Evolutionary conservation across 495 filamentous ascomycete species (phyloP), one percentile per base, ranked within the genome.

Genomic region (Lophium mytilinum): DNA sequence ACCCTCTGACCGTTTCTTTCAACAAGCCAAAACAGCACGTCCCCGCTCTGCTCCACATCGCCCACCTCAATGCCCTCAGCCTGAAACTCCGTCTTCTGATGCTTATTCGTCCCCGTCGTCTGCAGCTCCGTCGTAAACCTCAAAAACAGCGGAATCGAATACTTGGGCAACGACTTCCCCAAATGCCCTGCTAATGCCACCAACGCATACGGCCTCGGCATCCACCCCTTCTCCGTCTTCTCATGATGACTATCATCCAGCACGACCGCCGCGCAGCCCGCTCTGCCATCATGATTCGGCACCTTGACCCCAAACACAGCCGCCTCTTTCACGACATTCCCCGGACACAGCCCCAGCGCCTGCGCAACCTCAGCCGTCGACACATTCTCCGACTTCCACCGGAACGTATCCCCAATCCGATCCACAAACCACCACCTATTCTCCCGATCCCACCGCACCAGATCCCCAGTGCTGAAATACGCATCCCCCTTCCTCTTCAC

Each of bases 231-330:
- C 56, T 12, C 33, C 45, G 37, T 66, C 15, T 50, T 55, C 9
- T 15, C 41, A 9, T 19, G 8, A n/a, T 45, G 15, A 8, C 33
- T 7, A 9, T 33, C 51, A 14, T 57, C 57, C 21, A 81, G 60
- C 8, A 76, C 67, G 3, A 81, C 52, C 1, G 84, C 84, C 5
- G 82, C 90, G 64, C 91, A 95, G 2, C 91, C 91, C 0, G 89
- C 90, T 6, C 89, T 78, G 8, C 91, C 91, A 59, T 96, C 91
- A 63, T 94, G 89, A 37, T 85, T 74, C 4, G 91, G 91, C 3
- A 96, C 69, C 21, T 81, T 66, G 0, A 96, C 88, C 21, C 91
- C 91, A 60, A 95, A 96, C 1, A 96, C 90, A 58, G 92, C 94
- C 19, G 87, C 84, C 70, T 96, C 90, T 21, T 78, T 66, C 12